Evolutionary conservation across 345 rosid species (phyloP), one percentile per base, ranked within the genome.

Genomic region (Pistacia integerrima): DNA sequence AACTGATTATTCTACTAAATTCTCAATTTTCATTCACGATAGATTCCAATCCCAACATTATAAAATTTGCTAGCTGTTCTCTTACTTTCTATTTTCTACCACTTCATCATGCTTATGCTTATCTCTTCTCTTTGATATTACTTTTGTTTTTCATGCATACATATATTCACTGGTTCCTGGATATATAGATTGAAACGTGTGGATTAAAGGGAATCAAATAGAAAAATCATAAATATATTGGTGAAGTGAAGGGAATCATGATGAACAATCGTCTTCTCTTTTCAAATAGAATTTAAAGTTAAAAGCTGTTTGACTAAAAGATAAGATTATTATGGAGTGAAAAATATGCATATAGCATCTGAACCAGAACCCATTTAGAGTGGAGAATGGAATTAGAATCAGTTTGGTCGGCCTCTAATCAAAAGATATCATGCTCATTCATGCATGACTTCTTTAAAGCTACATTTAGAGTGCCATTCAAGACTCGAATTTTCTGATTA

Each of bases 341-440:
- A 62, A 30, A 18, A 33, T 25, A 35, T 49, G 70, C 60, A 35
- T 36, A 63, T 73, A 73, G 74, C 65, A 71, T 74, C 69, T 64
- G 22, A 61, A 25, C 70, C 9, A 41, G 46, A 59, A 44, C 33
- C 28, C 58, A 65, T 55, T 55, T 70, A 67, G 74, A 80, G 86
- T 81, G 84, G 86, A 81, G 83, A 79, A 83, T 74, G 78, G 81
- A 81, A 83, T 81, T 69, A 69, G 88, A 85, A 85, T 85, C 78
- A 49, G 68, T 78, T 72, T 67, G 77, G 84, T 80, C 88, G 83
- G 82, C 81, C 88, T 83, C 86, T 41, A 33, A 11, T 3, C 16
- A 67, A 84, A 79, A 79, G 67, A 56, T 41, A 41, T 41, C 46
- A 41, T 41, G 46, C 46, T 41, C 33, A 25, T 25, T 22, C 6